Base-by-base conservation (phyloP, 148 eudicot genomes). In the Cornus suecica region DNA sequence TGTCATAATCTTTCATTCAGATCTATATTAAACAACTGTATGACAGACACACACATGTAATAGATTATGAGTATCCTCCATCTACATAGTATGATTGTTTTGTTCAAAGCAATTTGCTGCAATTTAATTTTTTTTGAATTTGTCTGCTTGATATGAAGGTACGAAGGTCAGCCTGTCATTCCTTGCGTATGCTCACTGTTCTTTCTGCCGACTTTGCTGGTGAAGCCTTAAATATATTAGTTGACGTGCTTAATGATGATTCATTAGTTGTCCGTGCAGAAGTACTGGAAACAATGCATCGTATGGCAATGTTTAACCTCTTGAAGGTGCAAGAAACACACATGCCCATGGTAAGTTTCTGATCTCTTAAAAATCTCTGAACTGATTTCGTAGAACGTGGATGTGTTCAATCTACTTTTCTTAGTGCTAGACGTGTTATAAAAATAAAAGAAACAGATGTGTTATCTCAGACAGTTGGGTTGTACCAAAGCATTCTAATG, bases 161-260 rank as follows among this genome's bases (percentile, higher is more conserved):
- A 62, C 97, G 94, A 79, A 80, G 79, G 77, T 87, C 94, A 81
- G 93, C 97, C 23, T 92, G 97, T 81, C 77, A 76, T 77, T 86
- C 97, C 75, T 77, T 92, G 85, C 84, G 87, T 75, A 75, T 37
- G 68, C 88, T 86, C 69, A 65, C 84, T 65, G 75, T 83, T 42
- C 76, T 86, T 78, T 89, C 97, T 75, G 80, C 82, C 63, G 78
- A 79, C 41, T 89, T 94, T 86, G 84, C 92, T 58, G 64, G 77
- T 73, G 85, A 88, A 81, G 94, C 90, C 76, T 84, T 88, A 70
- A 88, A 80, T 77, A 72, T 87, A 30, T 79, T 94, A 84, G 76
- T 87, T 86, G 91, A 87, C 79, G 78, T 89, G 84, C 78, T 92
- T 80, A 92, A 89, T 84, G 99, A 92, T 85, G 99, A 90, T 82